Conservation (phyloP, 257 asterid genomes). For the Solanum appendiculatum region DNA sequence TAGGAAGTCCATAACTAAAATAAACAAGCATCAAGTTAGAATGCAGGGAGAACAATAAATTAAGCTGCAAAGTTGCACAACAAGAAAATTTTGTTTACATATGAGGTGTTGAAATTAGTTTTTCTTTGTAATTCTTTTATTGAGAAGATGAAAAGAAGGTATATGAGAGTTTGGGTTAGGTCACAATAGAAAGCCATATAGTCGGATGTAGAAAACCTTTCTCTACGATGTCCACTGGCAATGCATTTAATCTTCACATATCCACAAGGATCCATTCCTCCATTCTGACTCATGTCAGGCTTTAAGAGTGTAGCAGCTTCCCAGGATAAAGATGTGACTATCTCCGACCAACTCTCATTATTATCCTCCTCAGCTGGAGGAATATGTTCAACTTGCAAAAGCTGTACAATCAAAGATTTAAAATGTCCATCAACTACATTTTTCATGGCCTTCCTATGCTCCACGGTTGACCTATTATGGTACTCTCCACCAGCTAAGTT, state of each 20-base stretch:
- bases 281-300: constrained; percentile 88
- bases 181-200: not conserved
- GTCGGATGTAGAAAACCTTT: constrained; percentile 41
- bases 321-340: constrained; percentile 82
- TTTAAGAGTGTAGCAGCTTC: constrained; percentile 88
- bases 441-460: constrained; percentile 69
- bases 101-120: not conserved
- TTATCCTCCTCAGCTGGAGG: constrained; percentile 56
- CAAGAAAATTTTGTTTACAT: not conserved
- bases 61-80: not conserved
- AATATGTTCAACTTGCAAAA: constrained; percentile 86
- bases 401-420: constrained; percentile 85
- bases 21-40: not conserved
- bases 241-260: constrained; percentile 94
- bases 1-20: not conserved
- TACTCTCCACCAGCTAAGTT: constrained; percentile 77
- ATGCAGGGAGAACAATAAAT: not conserved
- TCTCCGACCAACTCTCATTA: constrained; percentile 84
- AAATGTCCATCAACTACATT: constrained; percentile 87
- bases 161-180: not conserved
- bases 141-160: not conserved
- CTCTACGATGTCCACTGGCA: constrained; percentile 82
- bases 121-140: not conserved
- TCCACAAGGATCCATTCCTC: constrained; percentile 95
- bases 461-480: constrained; percentile 66